phyloP scores from a whole-genome alignment of 192 early-diverging fungal genomes.

The Funneliformis geosporum region DNA sequence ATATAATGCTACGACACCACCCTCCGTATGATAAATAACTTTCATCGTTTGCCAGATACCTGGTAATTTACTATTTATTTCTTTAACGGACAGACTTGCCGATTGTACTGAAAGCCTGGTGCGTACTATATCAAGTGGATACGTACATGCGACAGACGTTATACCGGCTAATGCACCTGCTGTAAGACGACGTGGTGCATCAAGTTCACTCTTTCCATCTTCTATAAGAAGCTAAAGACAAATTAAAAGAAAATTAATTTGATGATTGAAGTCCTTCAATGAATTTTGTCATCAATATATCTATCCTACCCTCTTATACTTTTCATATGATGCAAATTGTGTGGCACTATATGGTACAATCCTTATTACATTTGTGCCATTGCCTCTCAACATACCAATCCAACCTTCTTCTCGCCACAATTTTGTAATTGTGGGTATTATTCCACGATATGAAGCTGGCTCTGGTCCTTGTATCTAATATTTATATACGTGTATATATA shows the following conservation, averaged over 20 bases:
- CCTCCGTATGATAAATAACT: conserved; percentile 67
- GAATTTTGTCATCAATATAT: not conserved
- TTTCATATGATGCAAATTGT: conserved; percentile 82
- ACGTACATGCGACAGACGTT: conserved; percentile 75
- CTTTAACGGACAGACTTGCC: conserved; percentile 53
- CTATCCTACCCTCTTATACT: conserved; percentile 55
- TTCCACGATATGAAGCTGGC: conserved; percentile 65
- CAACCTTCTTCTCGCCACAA: conserved; percentile 81
- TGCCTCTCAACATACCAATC: conserved; percentile 73
- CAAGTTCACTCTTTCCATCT: conserved; percentile 65
- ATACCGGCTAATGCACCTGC: conserved; percentile 78
- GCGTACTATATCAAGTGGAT: conserved; percentile 78
- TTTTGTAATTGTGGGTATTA: conserved; percentile 69
- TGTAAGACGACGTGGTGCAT: conserved; percentile 66
- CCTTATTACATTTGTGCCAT: conserved; percentile 82
- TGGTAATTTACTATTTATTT: conserved; percentile 55
- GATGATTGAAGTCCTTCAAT: not conserved
- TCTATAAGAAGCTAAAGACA: conserved; percentile 58
- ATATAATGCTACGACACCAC: conserved; percentile 72
- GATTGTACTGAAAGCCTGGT: conserved; percentile 78
- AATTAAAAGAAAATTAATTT: not conserved
- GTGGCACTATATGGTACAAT: conserved; percentile 82
- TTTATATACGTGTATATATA: not conserved
- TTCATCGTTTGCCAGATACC: conserved; percentile 71
- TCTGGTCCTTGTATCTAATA: conserved; percentile 57